Evolutionary conservation across 2,329 filamentous ascomycete species (phyloP).

Genomic region (Apiospora arundinis): DNA sequence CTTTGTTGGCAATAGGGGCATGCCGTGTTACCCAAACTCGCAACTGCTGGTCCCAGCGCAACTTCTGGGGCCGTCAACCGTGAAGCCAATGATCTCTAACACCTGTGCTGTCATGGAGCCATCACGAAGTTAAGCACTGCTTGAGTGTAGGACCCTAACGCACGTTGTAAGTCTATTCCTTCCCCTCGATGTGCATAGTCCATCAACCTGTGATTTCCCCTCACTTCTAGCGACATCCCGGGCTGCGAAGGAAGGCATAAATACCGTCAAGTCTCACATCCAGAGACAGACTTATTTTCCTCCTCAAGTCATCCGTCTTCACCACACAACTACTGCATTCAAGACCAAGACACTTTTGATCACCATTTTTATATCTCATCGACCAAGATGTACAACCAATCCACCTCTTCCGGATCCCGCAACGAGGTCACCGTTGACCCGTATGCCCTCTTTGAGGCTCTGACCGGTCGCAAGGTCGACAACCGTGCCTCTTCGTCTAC

Average conservation of each 20-base stretch:
- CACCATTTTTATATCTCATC: background rate
- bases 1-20: background rate
- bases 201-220: slow-evolving; percentile 21
- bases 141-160: background rate
- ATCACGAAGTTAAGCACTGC: slow-evolving; percentile 10
- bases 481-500: slow-evolving; percentile 33
- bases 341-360: background rate
- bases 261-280: background rate
- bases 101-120: background rate
- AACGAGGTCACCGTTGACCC: slow-evolving; percentile 38
- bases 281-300: background rate
- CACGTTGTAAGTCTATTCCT: slow-evolving; percentile 4
- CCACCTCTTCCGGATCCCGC: slow-evolving; percentile 19
- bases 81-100: background rate
- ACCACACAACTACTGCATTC: background rate
- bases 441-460: slow-evolving; percentile 46
- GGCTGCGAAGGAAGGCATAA: background rate
- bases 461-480: slow-evolving; percentile 44
- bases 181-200: slow-evolving; percentile 7
- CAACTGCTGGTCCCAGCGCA: background rate
- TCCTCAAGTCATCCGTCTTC: background rate
- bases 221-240: background rate
- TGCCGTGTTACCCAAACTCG: background rate
- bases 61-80: background rate
- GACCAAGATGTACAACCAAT: slow-evolving; percentile 20